phyloP scores from a whole-genome alignment of 1,139 yeast genomes.

The Yamadazyma songkhlaensis region DNA sequence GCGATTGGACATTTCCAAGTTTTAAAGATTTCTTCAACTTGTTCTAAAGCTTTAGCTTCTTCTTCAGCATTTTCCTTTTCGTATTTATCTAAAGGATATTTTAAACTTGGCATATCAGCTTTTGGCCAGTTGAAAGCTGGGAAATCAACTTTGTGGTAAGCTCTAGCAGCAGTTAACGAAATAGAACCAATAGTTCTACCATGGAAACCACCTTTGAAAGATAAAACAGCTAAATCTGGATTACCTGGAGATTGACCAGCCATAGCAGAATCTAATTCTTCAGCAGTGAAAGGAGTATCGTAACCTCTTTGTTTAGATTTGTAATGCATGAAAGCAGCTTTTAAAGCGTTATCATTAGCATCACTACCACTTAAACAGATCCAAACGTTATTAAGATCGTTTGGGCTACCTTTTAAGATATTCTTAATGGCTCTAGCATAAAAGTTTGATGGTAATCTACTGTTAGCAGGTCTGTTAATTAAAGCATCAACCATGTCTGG shows the following conservation, averaged over 20 bases:
- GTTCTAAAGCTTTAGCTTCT: conserved; percentile 58
- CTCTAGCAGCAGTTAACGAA: conserved; percentile 71
- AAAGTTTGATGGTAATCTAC: conserved; percentile 65
- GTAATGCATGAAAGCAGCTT: conserved; percentile 76
- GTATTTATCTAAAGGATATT: conserved; percentile 60
- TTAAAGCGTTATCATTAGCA: conserved; percentile 75
- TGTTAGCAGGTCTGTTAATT: conserved; percentile 67
- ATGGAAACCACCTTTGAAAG: conserved; percentile 72
- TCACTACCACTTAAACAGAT: conserved; percentile 71
- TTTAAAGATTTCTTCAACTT: conserved; percentile 51
- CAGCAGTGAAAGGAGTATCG: conserved; percentile 45
- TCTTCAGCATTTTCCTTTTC: conserved; percentile 52
- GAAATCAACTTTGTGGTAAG: conserved; percentile 70
- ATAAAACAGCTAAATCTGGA: conserved; percentile 62
- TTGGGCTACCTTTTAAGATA: conserved; percentile 65
- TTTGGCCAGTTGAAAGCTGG: conserved; percentile 80
- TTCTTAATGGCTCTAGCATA: conserved; percentile 47
- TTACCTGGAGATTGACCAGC: conserved; percentile 64
- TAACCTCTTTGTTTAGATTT: conserved; percentile 57
- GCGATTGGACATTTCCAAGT: conserved; percentile 51
- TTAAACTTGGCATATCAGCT: conserved; percentile 65
- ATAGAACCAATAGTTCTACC: conserved; percentile 74
- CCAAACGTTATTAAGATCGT: conserved; percentile 64
- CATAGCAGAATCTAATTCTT: conserved; percentile 62
- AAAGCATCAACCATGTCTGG: conserved; percentile 63